Evolutionary conservation across 176 grass and related monocot genomes (phyloP), one percentile per base, ranked within the genome.

Genomic region (Oryza glumipatula): DNA sequence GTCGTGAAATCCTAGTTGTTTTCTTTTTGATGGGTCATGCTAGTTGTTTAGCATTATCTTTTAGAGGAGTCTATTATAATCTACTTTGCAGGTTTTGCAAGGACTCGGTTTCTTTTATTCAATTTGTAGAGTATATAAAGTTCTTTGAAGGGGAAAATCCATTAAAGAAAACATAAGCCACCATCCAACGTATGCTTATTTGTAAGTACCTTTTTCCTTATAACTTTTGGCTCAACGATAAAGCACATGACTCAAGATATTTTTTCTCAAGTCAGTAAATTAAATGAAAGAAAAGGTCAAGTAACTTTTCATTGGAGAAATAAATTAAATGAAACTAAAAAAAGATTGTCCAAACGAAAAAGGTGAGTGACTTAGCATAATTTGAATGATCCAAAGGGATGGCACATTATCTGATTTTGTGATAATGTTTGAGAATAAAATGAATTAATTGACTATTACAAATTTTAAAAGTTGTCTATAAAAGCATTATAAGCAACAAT

Each of bases 11-110:
- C 0, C 19, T 56, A 56, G 52, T 56, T 56, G 16, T n/a, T 58
- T 58, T 58, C 17, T 3, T 56, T 56, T 56, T 21, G 17, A 21
- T 7, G 49, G 54, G 54, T 7, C 19, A 58, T 58, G 19, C 19
- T 58, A n/a, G 54, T n/a, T 58, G 54, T 58, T 58, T 58, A 58
- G 54, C 54, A 58, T 58, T 58, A 58, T 58, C 54, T 58, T 58
- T 58, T 58, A 58, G 6, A 19, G 3, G 52, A 56, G 16, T 21
- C 4, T 56, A 56, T 56, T 56, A 56, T 56, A 56, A 56, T 21
- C 52, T 19, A 56, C 47, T 56, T 56, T 21, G 17, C 6, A 56
- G 1, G 52, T 7, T 56, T 56, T 56, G 51, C 17, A 56, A 56
- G 6, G 52, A 56, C 17, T 56, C 21, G 4, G 19, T n/a, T 17